Percentiles rank a stretch among this genome's conserved stretches.
Conservation (phyloP, 805 yeast species). For the Saccharomyces paradoxus region DNA sequence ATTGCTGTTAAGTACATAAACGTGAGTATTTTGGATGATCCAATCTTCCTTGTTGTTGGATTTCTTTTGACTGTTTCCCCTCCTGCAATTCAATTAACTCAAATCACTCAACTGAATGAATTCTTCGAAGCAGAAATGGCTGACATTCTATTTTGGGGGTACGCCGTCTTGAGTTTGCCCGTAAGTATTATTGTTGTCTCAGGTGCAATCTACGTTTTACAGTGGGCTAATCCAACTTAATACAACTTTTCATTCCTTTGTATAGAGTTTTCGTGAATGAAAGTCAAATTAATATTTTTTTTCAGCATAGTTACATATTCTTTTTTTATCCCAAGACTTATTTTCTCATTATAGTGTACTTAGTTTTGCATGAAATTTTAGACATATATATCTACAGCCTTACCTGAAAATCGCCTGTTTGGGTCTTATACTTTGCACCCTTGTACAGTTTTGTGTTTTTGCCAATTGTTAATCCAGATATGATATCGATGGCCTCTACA, state of each 20-base stretch:
- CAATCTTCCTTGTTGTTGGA: slow-evolving; percentile 69
- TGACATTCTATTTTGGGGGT: slow-evolving; percentile 76
- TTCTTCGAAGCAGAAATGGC: slow-evolving; percentile 77
- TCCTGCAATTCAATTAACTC: slow-evolving; percentile 77
- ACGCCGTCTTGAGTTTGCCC: slow-evolving; percentile 66
- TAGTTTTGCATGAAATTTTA: not conserved
- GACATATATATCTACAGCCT: not conserved
- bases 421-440: not conserved
- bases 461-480: not conserved
- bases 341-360: not conserved
- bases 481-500: not conserved
- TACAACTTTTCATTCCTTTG: not conserved
- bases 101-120: slow-evolving; percentile 69
- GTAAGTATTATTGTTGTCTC: slow-evolving; percentile 68
- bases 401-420: not conserved
- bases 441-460: not conserved
- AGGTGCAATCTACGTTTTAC: slow-evolving; percentile 43
- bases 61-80: slow-evolving; percentile 71
- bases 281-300: not conserved
- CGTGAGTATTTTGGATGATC: slow-evolving; percentile 68
- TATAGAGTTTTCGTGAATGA: not conserved
- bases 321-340: not conserved
- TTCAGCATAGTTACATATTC: not conserved
- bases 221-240: slow-evolving; percentile 31
- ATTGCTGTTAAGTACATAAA: slow-evolving; percentile 53